Conservation (phyloP, 2,329 filamentous ascomycete species). For the Xylaria sp. region DNA sequence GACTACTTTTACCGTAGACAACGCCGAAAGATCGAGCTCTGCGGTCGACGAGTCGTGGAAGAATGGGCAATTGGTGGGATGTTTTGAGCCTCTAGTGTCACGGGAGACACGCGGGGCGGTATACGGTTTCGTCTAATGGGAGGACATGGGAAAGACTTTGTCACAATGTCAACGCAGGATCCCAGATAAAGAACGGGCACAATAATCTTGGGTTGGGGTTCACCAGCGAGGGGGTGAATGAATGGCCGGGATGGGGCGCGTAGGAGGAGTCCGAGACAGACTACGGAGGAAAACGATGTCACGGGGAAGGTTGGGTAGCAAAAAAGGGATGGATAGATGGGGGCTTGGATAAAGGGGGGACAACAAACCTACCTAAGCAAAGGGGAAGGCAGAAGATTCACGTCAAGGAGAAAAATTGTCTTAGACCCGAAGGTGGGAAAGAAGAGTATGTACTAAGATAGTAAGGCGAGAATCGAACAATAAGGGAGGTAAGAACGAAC, state of each 20-base stretch:
- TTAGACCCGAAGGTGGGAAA: slow-evolving; percentile 33
- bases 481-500: slow-evolving; percentile 46
- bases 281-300: slow-evolving; percentile 37
- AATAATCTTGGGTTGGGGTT: slow-evolving; percentile 35
- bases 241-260: slow-evolving; percentile 33
- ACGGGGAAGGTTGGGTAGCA: slow-evolving; percentile 36
- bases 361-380: slow-evolving; percentile 38
- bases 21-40: slow-evolving; percentile 43
- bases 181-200: slow-evolving; percentile 33
- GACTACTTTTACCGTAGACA: slow-evolving; percentile 61
- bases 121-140: slow-evolving; percentile 41
- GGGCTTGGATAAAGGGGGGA: slow-evolving; percentile 37
- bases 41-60: slow-evolving; percentile 43
- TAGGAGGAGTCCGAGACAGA: slow-evolving; percentile 34
- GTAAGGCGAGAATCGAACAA: slow-evolving; percentile 45
- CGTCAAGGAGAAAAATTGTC: slow-evolving; percentile 43
- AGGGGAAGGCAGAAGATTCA: slow-evolving; percentile 38
- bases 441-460: slow-evolving; percentile 45
- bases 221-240: slow-evolving; percentile 36
- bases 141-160: slow-evolving; percentile 45
- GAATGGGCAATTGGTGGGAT: slow-evolving; percentile 39
- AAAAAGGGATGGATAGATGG: slow-evolving; percentile 39
- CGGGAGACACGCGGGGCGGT: slow-evolving; percentile 45
- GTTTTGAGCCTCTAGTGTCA: slow-evolving; percentile 44
- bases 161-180: slow-evolving; percentile 37